Evolutionary conservation across 176 grass and related monocot genomes (phyloP), one percentile per base, ranked within the genome.

Genomic region (Poa pratensis): DNA sequence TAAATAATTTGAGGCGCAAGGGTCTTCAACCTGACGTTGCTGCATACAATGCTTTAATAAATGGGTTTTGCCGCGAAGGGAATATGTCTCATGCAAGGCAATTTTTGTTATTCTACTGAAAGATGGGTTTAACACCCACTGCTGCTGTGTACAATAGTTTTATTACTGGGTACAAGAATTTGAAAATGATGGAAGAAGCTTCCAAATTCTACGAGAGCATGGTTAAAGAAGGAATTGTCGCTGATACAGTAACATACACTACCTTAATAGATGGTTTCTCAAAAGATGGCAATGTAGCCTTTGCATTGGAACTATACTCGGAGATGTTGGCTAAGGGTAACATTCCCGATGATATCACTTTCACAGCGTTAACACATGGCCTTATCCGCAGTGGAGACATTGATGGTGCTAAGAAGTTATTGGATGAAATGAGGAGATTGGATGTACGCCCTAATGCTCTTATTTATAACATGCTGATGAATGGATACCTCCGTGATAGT

Each of bases 381-480:
- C 85, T 97, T 73, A 88, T 89, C 79, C 77, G 89, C 74, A 93
- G 43, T 82, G 95, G 95, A 75, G 90, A 94, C 24, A 55, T 81
- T 49, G 92, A 93, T 87, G 83, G 82, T 62, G 95, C 95, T 83
- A 86, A 82, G 58, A 88, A 86, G 46, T 69, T 93, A 82, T 89
- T 97, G 80, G 64, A 87, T 55, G 95, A 97, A 86, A 97, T 94
- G 95, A 88, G 71, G 60, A 82, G 73, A 79, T 81, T 89, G 64
- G 89, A 86, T 79, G 85, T 93, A 61, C 27, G 6, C 7, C 90
- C 95, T 86, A 91, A 91, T 94, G 87, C 48, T 60, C 6, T 54
- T 19, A 91, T 86, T 69, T 97, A 97, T 83, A 97, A 93, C 73
- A 97, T 93, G 90, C 73, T 97, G 82, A 94, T 97, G 71, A 93